Percentiles rank a stretch among this genome's conserved stretches.
These are phyloP conservation scores for Clohesyomyces aquaticus DNA, from an alignment of 495 filamentous ascomycete genomes.

Conservation along the genomic window DNA sequence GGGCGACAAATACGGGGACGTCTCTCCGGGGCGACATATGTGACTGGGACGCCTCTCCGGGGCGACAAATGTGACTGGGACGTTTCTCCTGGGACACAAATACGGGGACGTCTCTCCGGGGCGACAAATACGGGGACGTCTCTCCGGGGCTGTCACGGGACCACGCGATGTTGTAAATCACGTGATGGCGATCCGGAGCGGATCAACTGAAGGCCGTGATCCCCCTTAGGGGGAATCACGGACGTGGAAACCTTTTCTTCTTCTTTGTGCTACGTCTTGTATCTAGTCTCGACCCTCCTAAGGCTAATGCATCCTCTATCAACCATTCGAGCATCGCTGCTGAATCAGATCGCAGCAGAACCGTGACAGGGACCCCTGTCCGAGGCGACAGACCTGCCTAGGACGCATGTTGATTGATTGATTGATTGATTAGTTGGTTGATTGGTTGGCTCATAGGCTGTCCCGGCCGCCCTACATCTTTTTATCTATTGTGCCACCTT, in stretches of 20 bases:
- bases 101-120: background rate
- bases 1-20: background rate
- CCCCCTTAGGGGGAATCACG: conserved; percentile 4
- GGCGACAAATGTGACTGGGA: background rate
- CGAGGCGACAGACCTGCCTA: no score
- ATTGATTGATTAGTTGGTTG: no score
- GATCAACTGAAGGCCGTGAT: conserved; percentile 4
- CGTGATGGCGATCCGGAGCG: background rate
- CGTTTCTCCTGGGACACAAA: background rate
- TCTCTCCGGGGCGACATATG: background rate
- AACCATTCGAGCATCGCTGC: conserved; percentile 2
- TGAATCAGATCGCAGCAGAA: conserved; percentile 8
- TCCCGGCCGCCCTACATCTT: background rate
- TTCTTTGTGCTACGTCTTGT: conserved; percentile 13
- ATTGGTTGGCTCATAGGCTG: background rate
- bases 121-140: background rate
- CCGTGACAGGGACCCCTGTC: no score
- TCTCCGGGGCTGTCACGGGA: background rate
- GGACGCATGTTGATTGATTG: no score
- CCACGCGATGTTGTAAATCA: background rate
- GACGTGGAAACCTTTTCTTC: conserved; percentile 7
- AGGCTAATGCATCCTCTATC: background rate
- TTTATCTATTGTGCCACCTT: conserved; percentile 1
- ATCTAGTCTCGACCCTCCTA: conserved; percentile 8
- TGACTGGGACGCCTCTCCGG: background rate